Base-by-base conservation (phyloP, 495 filamentous ascomycete species). In the Tirmania nivea region DNA sequence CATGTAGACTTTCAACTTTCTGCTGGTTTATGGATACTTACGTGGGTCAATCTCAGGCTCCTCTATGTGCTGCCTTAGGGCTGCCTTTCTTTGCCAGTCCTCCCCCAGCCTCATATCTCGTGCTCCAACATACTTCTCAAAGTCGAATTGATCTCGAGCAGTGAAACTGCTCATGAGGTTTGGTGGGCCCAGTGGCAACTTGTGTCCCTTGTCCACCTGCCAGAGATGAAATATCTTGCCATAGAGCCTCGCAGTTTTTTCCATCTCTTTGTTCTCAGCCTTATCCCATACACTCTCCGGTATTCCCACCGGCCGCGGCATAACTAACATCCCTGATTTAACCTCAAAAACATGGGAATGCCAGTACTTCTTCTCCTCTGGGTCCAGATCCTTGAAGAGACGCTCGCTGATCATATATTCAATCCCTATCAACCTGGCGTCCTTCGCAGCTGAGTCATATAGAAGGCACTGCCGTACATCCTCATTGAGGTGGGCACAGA, bases 151-250 rank as follows among this genome's bases (percentile, higher is more conserved):
- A 11, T 71, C 74, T 36, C 73, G 67, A 5, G 68, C 65, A 11
- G 75, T 79, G 61, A 80, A 81, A 62, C 81, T 87, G 42, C 73
- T 77, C 85, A 90, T 89, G 57, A 93, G 67, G 69, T 81, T 67
- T 55, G 85, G 83, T 66, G 70, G 68, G 0, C 86, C 85, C 53
- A 90, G 61, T 19, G 85, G 84, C 58, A 94, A 58, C 57, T 74
- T 63, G 61, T 90, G 76, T 7, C 88, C 86, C n/a, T 77, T 69
- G 63, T 92, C 84, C 31, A 80, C 74, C 72, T 92, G 84, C 86
- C 86, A 94, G 51, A 90, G 69, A 62, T 87, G 86, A 67, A 80
- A 94, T n/a, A 80, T 77, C 66, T 93, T 92, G n/a, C 86, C 86
- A 57, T 93, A 93, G 7, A 89, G 59, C 12, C 71, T 65, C 2